These are phyloP conservation scores for Chondrus crispus DNA, from an alignment of 23 red algal species.

Conservation along the genomic window DNA sequence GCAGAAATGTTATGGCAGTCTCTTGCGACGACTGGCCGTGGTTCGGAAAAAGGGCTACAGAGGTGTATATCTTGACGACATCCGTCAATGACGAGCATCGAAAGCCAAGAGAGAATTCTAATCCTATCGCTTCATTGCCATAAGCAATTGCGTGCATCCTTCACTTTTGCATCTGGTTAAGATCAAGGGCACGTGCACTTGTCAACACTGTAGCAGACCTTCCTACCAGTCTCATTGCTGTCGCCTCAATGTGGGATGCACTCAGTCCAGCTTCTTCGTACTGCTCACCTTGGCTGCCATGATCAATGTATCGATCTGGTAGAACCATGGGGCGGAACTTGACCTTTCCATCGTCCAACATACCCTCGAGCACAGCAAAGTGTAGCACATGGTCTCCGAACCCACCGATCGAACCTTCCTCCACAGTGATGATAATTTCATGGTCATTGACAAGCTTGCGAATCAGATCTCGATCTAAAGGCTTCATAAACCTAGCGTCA, in stretches of 20 bases:
- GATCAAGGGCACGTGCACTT: too few species aligned
- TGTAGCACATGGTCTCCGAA: conserved; percentile 98
- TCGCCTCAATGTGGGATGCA: conserved; percentile 75
- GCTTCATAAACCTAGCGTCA: conserved; percentile 99
- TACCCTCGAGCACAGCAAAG: conserved; percentile 67
- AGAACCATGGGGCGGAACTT: conserved; percentile 93
- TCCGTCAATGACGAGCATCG: too few species aligned
- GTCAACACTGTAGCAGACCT: conserved; percentile 47
- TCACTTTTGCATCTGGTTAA: too few species aligned
- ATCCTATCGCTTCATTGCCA: too few species aligned
- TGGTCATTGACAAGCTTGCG: conserved; percentile 59
- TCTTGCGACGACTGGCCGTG: too few species aligned
- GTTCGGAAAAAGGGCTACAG: too few species aligned
- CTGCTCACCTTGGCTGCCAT: conserved; percentile 85
- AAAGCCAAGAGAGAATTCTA: too few species aligned
- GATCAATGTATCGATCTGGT: conserved; percentile 95
- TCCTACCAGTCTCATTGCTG: conserved; percentile 84
- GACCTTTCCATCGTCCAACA: conserved; percentile 73
- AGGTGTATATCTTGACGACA: too few species aligned
- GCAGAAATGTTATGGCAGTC: too few species aligned
- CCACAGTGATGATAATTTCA: conserved; percentile 89
- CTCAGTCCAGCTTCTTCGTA: conserved; percentile 94
- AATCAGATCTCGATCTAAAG: conserved; percentile 87
- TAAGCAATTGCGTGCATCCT: too few species aligned
- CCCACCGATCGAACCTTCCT: conserved; percentile 94